Percentiles rank a stretch among this genome's conserved stretches.
These are phyloP conservation scores for Penicillium nordicum DNA, from an alignment of 2,329 filamentous ascomycete genomes.

Conservation along the genomic window DNA sequence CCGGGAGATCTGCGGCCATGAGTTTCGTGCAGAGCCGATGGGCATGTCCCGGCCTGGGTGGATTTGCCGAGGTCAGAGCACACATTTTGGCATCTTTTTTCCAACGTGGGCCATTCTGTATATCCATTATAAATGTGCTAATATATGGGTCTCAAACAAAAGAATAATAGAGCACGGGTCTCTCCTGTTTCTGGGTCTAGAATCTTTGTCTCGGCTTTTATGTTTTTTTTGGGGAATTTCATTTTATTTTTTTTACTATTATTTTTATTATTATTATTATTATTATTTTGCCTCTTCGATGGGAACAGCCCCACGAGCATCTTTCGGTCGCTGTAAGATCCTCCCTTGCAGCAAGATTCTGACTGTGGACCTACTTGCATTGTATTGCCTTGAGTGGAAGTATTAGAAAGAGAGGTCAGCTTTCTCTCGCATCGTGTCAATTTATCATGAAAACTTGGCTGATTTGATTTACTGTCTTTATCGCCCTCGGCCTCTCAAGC, in stretches of 20 bases:
- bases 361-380: background rate
- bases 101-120: background rate
- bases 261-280: too few relatives aligned
- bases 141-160: background rate
- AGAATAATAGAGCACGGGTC: background rate
- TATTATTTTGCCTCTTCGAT: background rate
- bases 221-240: background rate
- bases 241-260: background rate
- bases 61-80: background rate
- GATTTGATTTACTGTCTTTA: background rate
- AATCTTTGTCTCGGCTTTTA: background rate
- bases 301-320: conserved; percentile 1
- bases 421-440: background rate
- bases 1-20: conserved; percentile 12
- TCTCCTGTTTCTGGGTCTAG: background rate
- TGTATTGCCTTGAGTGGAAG: background rate
- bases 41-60: background rate
- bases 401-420: background rate
- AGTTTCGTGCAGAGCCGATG: conserved; percentile 5
- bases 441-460: background rate
- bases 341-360: conserved; percentile 1
- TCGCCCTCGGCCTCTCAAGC: background rate
- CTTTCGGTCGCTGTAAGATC: background rate
- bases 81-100: background rate
- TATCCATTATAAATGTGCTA: background rate